A percentile compares a stretch with the other conserved stretches of the same genome.
phyloP scores from a whole-genome alignment of 179 eudicot genomes.

The Vitellaria paradoxa region DNA sequence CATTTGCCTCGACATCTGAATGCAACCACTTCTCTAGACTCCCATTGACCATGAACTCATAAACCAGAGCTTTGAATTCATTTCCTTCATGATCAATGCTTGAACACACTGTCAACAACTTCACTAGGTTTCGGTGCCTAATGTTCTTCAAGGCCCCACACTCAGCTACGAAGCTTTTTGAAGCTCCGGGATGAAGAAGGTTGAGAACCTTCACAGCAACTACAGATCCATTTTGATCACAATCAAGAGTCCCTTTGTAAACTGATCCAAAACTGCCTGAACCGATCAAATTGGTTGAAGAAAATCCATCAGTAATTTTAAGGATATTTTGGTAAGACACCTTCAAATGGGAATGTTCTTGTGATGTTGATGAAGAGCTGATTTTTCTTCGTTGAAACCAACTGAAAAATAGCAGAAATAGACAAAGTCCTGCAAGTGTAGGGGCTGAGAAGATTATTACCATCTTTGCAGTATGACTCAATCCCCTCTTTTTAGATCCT shows the following conservation, averaged over 20 bases:
- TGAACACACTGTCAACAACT: not conserved
- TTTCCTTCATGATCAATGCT: slow-evolving; percentile 2
- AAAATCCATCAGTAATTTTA: not conserved
- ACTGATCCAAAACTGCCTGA: slow-evolving; percentile 2
- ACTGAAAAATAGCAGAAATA: not conserved
- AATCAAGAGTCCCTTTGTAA: not conserved
- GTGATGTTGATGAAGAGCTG: not conserved
- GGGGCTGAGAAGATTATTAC: not conserved
- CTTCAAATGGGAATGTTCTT: not conserved
- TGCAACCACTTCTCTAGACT: slow-evolving; percentile 12
- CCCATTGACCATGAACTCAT: slow-evolving; percentile 6
- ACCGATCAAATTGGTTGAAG: not conserved
- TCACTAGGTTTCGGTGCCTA: slow-evolving; percentile 10
- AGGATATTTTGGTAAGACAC: slow-evolving; percentile 7
- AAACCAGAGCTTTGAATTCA: slow-evolving; percentile 9
- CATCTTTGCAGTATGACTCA: not conserved
- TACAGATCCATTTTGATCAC: not conserved
- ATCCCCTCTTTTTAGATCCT: not conserved
- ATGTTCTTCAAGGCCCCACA: slow-evolving; percentile 13
- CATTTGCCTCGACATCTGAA: not conserved
- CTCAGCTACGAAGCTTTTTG: slow-evolving; percentile 9
- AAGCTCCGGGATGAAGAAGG: not conserved
- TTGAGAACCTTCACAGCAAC: slow-evolving; percentile 11
- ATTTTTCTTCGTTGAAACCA: not conserved
- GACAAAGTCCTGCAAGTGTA: not conserved